phyloP scores from a whole-genome alignment of 2,329 filamentous ascomycete genomes.

The Diaporthe sp. region DNA sequence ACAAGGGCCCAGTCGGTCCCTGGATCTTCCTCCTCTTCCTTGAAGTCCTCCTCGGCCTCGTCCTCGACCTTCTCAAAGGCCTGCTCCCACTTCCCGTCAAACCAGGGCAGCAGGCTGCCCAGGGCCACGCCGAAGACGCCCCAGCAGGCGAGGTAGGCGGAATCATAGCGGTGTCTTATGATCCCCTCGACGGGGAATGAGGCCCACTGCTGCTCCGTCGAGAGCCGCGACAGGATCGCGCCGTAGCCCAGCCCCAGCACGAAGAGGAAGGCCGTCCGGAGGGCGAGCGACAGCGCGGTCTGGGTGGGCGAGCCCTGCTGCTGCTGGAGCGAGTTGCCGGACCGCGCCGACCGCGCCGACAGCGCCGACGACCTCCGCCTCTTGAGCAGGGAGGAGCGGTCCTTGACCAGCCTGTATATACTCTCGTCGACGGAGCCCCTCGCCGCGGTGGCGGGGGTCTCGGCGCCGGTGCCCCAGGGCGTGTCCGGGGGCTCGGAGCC shows the following conservation, averaged over 20 bases:
- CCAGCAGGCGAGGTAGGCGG: conserved; percentile 83
- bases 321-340: conserved; percentile 16
- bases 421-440: conserved; percentile 55
- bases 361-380: conserved; percentile 50
- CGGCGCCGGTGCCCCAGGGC: conserved; percentile 82
- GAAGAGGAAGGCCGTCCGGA: conserved; percentile 76
- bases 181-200: conserved; percentile 66
- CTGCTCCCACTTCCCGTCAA: conserved; percentile 80
- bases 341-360: conserved; percentile 33
- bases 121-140: conserved; percentile 81
- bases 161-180: conserved; percentile 57
- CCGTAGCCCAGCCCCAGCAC: conserved; percentile 86
- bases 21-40: conserved; percentile 46
- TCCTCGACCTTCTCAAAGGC: conserved; percentile 48
- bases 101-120: conserved; percentile 84
- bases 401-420: conserved; percentile 56
- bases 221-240: conserved; percentile 81
- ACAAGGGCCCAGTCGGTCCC: conserved; percentile 79
- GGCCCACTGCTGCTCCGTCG: conserved; percentile 73
- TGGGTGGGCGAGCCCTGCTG: conserved; percentile 38
- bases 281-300: conserved; percentile 59
- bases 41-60: conserved; percentile 45
- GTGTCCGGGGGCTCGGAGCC: conserved; percentile 67
- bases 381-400: conserved; percentile 46
- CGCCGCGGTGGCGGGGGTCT: conserved; percentile 66